A percentile compares a stretch with the other conserved stretches of the same genome.
These are phyloP conservation scores for Gossypium davidsonii DNA, from an alignment of 441 rosid species.

Conservation along the genomic window DNA sequence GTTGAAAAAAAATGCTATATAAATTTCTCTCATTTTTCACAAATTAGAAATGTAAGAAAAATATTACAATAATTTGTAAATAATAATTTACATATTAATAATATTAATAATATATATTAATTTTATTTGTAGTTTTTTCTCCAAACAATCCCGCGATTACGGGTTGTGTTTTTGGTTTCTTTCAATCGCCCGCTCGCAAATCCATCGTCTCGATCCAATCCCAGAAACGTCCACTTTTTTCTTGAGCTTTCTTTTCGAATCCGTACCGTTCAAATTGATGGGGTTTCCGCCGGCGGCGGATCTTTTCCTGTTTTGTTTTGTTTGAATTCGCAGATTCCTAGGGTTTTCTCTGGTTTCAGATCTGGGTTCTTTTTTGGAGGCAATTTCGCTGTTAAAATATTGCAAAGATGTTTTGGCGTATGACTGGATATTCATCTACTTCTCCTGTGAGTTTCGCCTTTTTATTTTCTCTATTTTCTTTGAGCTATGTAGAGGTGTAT, in stretches of 20 bases:
- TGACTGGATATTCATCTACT: constrained; percentile 85
- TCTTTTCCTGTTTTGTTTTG: neutral
- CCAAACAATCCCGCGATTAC: constrained; percentile 8
- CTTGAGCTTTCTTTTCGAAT: neutral
- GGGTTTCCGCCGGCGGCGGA: neutral
- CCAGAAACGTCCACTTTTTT: neutral
- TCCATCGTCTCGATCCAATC: constrained; percentile 13
- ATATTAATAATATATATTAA: neutral
- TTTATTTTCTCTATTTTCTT: neutral
- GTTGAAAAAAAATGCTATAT: too few relatives aligned
- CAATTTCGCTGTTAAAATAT: constrained; percentile 17
- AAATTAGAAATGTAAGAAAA: neutral
- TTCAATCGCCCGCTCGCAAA: neutral
- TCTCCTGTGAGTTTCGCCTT: constrained; percentile 63
- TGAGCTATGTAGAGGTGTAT: neutral
- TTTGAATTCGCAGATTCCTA: neutral
- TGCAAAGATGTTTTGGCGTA: constrained; percentile 87
- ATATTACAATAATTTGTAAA: neutral
- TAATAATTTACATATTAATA: neutral
- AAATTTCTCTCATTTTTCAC: neutral
- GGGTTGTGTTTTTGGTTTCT: neutral
- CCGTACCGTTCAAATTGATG: neutral
- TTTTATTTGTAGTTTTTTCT: neutral
- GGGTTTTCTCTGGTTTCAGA: constrained; percentile 24
- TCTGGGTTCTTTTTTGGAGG: constrained; percentile 29